A percentile compares a stretch with the other conserved stretches of the same genome.
phyloP scores from a whole-genome alignment of 768 basidiomycete species.

The Russula foetens region DNA sequence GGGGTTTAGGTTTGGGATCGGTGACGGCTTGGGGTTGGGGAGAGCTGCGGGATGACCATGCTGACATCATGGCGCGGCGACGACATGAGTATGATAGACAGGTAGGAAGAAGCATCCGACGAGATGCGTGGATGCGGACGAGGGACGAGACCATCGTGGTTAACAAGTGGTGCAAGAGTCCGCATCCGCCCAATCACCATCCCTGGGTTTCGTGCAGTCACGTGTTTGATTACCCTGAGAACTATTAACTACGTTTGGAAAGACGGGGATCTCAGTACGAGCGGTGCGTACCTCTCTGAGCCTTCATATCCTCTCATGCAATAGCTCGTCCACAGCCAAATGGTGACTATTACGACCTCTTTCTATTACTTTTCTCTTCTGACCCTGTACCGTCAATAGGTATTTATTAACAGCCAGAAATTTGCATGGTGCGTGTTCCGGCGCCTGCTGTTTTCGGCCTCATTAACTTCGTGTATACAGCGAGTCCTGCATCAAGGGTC shows the following conservation, averaged over 20 bases:
- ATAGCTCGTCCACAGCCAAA: background rate
- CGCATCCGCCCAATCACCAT: background rate
- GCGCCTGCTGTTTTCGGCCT: background rate
- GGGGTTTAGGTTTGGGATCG: constrained; percentile 17
- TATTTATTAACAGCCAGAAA: constrained; percentile 20
- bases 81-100: constrained; percentile 30
- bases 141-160: constrained; percentile 4
- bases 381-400: background rate
- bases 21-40: constrained; percentile 21
- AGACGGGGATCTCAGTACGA: background rate
- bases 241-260: background rate
- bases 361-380: background rate
- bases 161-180: too few species aligned
- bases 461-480: background rate
- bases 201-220: background rate
- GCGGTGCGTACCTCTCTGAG: too few species aligned
- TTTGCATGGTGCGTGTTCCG: constrained; percentile 17
- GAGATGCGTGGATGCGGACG: constrained; percentile 10
- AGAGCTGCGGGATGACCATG: constrained; percentile 37
- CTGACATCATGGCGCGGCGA: constrained; percentile 63
- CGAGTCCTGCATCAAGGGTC: constrained; percentile 22
- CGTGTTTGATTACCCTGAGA: background rate
- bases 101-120: constrained; percentile 5
- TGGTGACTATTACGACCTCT: constrained; percentile 1
- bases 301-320: background rate